phyloP scores from a whole-genome alignment of 2,329 filamentous ascomycete species.

The Sclerotinia sclerotiorum region DNA sequence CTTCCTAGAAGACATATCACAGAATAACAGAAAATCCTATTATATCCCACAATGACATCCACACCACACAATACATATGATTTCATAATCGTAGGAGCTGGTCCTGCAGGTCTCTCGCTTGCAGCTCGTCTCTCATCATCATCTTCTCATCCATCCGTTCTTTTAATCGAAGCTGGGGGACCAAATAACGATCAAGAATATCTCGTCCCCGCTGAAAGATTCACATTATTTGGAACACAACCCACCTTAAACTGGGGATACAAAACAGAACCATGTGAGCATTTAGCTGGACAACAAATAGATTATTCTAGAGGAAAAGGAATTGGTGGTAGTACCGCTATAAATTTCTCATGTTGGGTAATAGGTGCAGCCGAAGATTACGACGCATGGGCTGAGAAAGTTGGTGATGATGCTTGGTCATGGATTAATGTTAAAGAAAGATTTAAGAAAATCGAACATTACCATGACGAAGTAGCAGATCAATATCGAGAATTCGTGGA shows the following conservation, averaged over 20 bases:
- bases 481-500: constrained; percentile 48
- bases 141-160: constrained; percentile 50
- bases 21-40: not conserved
- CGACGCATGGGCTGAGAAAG: constrained; percentile 57
- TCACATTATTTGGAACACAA: constrained; percentile 47
- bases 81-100: constrained; percentile 44
- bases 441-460: constrained; percentile 55
- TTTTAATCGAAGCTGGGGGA: constrained; percentile 61
- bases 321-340: constrained; percentile 43
- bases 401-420: constrained; percentile 54
- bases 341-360: constrained; percentile 49
- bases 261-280: constrained; percentile 33
- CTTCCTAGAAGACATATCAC: not conserved
- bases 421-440: constrained; percentile 55
- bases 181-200: constrained; percentile 49
- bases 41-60: not conserved
- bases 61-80: constrained; percentile 10
- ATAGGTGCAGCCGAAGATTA: constrained; percentile 60
- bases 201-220: constrained; percentile 56
- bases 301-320: constrained; percentile 42
- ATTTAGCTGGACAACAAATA: constrained; percentile 35
- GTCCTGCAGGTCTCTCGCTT: constrained; percentile 59
- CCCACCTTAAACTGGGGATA: constrained; percentile 35
- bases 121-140: constrained; percentile 53
- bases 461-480: constrained; percentile 46